phyloP scores from a whole-genome alignment of 2,329 filamentous ascomycete species.

The Meredithiella fracta region DNA sequence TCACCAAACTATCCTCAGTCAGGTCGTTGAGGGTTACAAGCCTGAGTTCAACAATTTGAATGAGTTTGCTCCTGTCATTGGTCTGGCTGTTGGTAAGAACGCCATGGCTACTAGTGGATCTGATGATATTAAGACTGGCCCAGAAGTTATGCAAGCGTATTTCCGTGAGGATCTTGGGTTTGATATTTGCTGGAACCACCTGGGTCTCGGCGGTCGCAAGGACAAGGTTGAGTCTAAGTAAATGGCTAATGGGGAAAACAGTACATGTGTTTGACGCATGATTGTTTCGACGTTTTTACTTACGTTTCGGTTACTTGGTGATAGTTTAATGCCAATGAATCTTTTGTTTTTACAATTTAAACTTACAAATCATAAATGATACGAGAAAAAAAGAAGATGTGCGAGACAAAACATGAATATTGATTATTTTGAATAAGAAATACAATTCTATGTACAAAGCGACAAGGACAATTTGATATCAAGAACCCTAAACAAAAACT shows the following conservation, averaged over 20 bases:
- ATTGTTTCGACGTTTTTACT: not conserved
- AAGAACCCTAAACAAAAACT: not conserved
- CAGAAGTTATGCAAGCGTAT: slow-evolving; percentile 44
- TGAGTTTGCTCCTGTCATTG: slow-evolving; percentile 49
- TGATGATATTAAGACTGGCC: slow-evolving; percentile 40
- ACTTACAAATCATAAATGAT: not conserved
- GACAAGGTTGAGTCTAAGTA: slow-evolving; percentile 4
- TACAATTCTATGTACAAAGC: not conserved
- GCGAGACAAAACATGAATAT: not conserved
- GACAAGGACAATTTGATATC: not conserved
- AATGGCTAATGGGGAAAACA: not conserved
- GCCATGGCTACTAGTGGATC: slow-evolving; percentile 46
- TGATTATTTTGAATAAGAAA: not conserved
- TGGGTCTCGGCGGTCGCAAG: slow-evolving; percentile 27
- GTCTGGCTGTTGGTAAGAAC: slow-evolving; percentile 52
- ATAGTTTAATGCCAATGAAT: too few species aligned
- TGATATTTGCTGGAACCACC: slow-evolving; percentile 39
- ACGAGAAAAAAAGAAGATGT: too few species aligned
- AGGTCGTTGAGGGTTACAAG: slow-evolving; percentile 22
- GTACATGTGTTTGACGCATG: not conserved
- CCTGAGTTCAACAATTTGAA: slow-evolving; percentile 34
- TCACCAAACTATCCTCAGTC: slow-evolving; percentile 41
- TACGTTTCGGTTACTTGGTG: not conserved
- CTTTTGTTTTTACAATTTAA: not conserved
- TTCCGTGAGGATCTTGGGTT: slow-evolving; percentile 55